Conservation (phyloP, 1,139 yeast species). For the Torulaspora pretoriensis region DNA sequence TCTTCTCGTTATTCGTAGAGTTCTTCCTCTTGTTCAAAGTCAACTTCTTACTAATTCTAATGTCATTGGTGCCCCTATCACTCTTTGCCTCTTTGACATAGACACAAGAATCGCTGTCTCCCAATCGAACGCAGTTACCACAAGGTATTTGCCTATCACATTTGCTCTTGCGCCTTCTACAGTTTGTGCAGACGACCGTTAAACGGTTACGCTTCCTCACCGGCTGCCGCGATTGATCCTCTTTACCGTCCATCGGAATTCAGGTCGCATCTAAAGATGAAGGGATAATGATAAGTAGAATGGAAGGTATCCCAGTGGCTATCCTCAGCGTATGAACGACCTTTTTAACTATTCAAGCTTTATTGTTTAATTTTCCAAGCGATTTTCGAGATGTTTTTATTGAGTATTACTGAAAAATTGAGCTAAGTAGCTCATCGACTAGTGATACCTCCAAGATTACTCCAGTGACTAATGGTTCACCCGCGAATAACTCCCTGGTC, state of each 20-base stretch:
- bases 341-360: background rate
- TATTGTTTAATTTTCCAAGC: background rate
- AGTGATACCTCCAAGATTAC: background rate
- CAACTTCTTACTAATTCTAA: background rate
- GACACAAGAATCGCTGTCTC: conserved; percentile 28
- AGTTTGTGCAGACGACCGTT: conserved; percentile 37
- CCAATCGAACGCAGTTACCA: conserved; percentile 30
- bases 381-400: background rate
- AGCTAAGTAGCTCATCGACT: conserved; percentile 5
- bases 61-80: background rate
- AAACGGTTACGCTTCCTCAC: conserved; percentile 27
- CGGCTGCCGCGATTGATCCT: conserved; percentile 2
- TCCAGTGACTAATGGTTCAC: conserved; percentile 23
- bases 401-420: conserved; percentile 1
- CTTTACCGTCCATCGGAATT: conserved; percentile 4
- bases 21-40: background rate
- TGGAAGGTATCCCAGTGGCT: background rate
- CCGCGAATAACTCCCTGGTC: conserved; percentile 59
- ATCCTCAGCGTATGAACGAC: background rate
- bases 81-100: conserved; percentile 13
- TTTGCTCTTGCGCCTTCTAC: conserved; percentile 38
- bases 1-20: background rate
- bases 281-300: background rate
- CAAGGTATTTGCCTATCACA: conserved; percentile 38
- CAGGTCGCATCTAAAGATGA: conserved; percentile 6